Evolutionary conservation across 2,329 filamentous ascomycete species (phyloP), one percentile per base, ranked within the genome.

Genomic region (Ceratocystis papillata): DNA sequence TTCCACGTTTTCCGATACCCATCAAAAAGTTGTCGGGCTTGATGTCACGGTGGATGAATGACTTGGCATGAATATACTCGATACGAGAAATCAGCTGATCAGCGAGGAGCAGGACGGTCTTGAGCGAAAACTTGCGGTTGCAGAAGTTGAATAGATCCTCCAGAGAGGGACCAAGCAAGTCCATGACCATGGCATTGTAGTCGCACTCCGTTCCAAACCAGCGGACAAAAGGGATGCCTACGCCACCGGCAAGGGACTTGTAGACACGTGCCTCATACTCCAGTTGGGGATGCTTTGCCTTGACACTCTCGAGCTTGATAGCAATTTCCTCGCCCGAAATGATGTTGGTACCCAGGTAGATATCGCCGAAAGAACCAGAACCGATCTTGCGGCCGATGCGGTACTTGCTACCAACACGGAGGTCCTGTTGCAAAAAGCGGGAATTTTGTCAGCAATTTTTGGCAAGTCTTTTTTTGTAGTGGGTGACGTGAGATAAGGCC

Each of bases 71-170:
- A 73, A 99, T 99, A 80, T 97, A 97, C 79, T 99, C 94, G 77
- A 99, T 96, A 73, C 94, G 92, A 70, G 93, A 97, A 76, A 99
- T 97, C 77, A 96, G 87, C 80, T 99, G 94, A 73, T 99, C 94
- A 75, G 94, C 94, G 62, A 99, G 85, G 30, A 99, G 85, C 55
- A 99, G 83, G 33, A 99, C 94, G 0, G 94, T 99, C 87, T 99
- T 99, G 71, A 99, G 80, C 12, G 94, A 96, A 81, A 97, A 99
- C 77, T 97, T 97, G 77, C 94, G 89, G 86, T 97, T 97, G 86
- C 94, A 99, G 78, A 97, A 97, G 85, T 99, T 97, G 89, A 99
- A 99, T 44, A 99, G 84, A 75, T 99, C 94, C 79, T 99, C 94
- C 77, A 99, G 80, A 74, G 88, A 94, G 71, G 94, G 94, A 48